phyloP scores from a whole-genome alignment of 1,284 basidiomycete species.

The Cryptococcus sp. region DNA sequence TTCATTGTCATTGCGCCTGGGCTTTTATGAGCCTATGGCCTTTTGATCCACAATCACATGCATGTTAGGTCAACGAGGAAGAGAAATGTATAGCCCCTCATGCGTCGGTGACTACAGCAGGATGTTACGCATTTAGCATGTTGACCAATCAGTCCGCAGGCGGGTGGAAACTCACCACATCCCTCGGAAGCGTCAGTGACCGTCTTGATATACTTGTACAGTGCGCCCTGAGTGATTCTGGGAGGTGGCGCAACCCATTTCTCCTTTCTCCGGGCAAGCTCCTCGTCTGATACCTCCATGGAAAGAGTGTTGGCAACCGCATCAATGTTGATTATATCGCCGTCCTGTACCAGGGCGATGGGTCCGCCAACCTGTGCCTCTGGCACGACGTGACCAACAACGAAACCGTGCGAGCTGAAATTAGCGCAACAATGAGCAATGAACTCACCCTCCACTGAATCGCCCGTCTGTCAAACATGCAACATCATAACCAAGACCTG shows the following conservation, averaged over 20 bases:
- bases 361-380: constrained; percentile 92
- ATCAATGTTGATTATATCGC: constrained; percentile 82
- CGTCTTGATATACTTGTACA: constrained; percentile 82
- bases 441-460: constrained; percentile 78
- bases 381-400: constrained; percentile 60
- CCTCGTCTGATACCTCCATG: constrained; percentile 78
- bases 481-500: constrained; percentile 84
- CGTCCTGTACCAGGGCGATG: constrained; percentile 90
- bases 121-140: not conserved
- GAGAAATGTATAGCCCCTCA: not conserved
- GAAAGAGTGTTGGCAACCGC: constrained; percentile 74
- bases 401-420: constrained; percentile 58
- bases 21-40: no score
- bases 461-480: constrained; percentile 95
- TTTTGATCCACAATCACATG: no score
- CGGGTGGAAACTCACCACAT: constrained; percentile 39
- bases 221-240: constrained; percentile 78
- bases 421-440: not conserved
- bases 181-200: constrained; percentile 69
- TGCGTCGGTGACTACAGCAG: constrained; percentile 35
- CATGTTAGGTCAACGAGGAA: no score
- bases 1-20: no score
- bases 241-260: constrained; percentile 82
- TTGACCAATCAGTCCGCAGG: not conserved
- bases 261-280: constrained; percentile 68